Evolutionary conservation across 495 filamentous ascomycete species (phyloP), one percentile per base, ranked within the genome.

Genomic region (Evansstolkia leycettana): DNA sequence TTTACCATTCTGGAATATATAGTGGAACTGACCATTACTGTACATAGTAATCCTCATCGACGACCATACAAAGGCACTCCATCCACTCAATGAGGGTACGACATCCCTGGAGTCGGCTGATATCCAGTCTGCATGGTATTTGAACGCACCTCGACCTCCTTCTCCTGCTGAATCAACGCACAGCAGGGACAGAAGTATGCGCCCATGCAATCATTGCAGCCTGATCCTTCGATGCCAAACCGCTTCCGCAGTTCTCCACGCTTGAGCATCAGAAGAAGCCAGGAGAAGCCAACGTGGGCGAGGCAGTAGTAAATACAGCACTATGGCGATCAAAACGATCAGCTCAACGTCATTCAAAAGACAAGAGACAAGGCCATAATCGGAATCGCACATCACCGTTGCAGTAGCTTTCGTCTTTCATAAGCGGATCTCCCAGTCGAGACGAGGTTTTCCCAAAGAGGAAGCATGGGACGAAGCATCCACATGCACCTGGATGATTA

Each of bases 221-320:
- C 57, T 33, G 61, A 64, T 19, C 74, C 74, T n/a, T 68, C 45
- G 52, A 80, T 69, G 37, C 57, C 46, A 52, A 70, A 72, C 15
- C 53, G 57, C 14, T 67, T 43, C 9, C 75, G 68, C 34, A 76
- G 58, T 32, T 72, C 62, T 26, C 50, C 45, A 25, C 73, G 72
- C 48, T 75, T 69, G 40, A 74, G 45, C 55, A 69, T 66, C n/a
- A 60, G 48, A 7, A 55, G 46, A 29, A 69, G 45, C 55, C 62
- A 66, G 28, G 48, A 36, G 23, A 62, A 32, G 17, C 52, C 59
- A 34, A 49, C 48, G 41, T 46, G 58, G 33, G 36, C 39, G 34
- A 65, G 45, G 29, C 54, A 52, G 41, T 18, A 7, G 26, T 31
- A 48, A 28, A 49, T 19, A 39, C 31, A 50, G 45, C 39, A 48